phyloP scores from a whole-genome alignment of 169 alveolate species.

The Cryptosporidium canis region DNA sequence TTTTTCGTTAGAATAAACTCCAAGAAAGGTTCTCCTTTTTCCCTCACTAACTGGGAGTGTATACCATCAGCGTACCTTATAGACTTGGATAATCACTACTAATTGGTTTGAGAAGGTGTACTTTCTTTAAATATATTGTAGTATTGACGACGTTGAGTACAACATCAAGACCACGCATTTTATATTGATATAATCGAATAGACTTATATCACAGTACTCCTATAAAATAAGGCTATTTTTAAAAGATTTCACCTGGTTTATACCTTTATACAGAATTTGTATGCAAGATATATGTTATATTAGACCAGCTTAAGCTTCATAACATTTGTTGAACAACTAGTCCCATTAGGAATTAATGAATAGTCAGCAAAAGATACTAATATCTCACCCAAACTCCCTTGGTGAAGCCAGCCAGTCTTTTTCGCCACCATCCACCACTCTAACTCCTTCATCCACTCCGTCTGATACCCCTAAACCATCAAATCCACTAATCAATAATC shows the following conservation, averaged over 20 bases:
- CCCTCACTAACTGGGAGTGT: neutral
- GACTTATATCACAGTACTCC: neutral
- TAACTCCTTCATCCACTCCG: constrained; percentile 63
- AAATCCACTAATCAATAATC: neutral
- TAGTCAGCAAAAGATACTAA: neutral
- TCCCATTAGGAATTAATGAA: neutral
- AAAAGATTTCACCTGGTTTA: neutral
- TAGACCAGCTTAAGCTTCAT: neutral
- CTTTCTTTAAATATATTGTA: neutral
- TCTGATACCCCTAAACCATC: constrained; percentile 33
- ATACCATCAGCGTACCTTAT: neutral
- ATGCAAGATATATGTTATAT: neutral
- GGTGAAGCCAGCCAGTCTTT: neutral
- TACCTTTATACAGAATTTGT: neutral
- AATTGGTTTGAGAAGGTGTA: neutral
- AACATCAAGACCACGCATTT: neutral
- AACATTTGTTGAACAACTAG: neutral
- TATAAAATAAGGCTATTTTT: neutral
- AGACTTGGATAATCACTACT: neutral
- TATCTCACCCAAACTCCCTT: neutral
- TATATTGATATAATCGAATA: neutral
- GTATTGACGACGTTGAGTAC: neutral
- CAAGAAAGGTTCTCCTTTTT: neutral
- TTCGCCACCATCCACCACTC: constrained; percentile 62
- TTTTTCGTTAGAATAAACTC: neutral